Base-by-base conservation (phyloP, 106 monocot species). In the Apostasia ramifera region DNA sequence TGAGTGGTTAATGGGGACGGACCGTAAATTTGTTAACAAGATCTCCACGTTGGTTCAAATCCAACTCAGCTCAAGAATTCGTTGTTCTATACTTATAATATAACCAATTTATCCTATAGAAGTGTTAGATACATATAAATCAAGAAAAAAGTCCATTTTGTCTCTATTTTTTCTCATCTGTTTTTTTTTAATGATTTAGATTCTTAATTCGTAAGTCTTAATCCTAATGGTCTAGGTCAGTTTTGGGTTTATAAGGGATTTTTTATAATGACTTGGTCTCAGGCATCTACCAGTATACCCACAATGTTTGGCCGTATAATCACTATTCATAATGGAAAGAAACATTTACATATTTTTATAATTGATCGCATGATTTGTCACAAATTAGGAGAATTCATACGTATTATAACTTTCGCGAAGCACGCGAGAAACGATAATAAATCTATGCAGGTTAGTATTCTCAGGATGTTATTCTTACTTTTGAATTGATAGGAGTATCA, bases 61-160 rank as follows among this genome's bases (percentile, higher is more conserved):
- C 72, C 39, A 72, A 52, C 63, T 72, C n/a, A 38, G 45, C 72
- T 51, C 62, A 72, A 72, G 40, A 72, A 61, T 72, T 72, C 40
- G 11, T 13, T 37, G 9, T 10, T 49, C 14, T 6, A 66, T 61
- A 11, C 39, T 8, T 26, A 51, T 51, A 13, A 66, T 60, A 3
- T 39, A 60, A 60, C 4, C 2, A 60, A 42, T 69, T 69, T 56
- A 1, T 56, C 54, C 3, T 1, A 3, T 41, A 60, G 59, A 39
- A 60, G 39, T 60, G 38, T 12, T 10, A 13, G 55, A 55, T 55
- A 5, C 11, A 1, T 55, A 55, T 55, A 45, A 63, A 59, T 5
- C 26, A 59, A 59, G 26, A 40, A 59, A 59, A 40, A 59, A 0
- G 13, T 57, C 12, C 14, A 13, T 15, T 57, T 57, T 8, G 3